Conservation (phyloP, 495 filamentous ascomycete genomes). For the Talaromyces nanjingensis region DNA sequence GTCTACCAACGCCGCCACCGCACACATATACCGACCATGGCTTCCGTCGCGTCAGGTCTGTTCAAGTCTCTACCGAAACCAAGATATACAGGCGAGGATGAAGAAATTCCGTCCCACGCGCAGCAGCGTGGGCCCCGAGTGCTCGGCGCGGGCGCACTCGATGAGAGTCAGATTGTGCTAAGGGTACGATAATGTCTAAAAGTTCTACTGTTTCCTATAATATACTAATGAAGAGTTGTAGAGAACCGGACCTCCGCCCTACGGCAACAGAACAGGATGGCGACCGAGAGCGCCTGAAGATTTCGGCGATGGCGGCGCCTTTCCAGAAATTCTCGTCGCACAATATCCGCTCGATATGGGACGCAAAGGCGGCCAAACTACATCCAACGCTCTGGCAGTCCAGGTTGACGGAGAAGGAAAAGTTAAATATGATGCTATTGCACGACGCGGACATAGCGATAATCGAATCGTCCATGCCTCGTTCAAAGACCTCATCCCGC, state of each 20-base stretch:
- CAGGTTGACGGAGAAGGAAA: constrained; percentile 89
- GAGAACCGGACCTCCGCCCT: constrained; percentile 79
- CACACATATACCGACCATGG: constrained; percentile 37
- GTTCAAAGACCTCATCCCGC: constrained; percentile 94
- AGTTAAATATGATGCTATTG: constrained; percentile 95
- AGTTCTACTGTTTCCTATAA: background rate
- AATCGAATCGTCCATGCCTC: constrained; percentile 83
- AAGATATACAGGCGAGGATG: constrained; percentile 78
- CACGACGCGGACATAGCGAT: constrained; percentile 77
- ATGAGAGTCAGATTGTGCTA: constrained; percentile 81
- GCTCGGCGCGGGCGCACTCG: constrained; percentile 66
- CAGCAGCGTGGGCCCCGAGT: constrained; percentile 74
- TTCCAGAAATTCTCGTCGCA: constrained; percentile 87
- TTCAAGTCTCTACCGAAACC: constrained; percentile 82
- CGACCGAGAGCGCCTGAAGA: constrained; percentile 80
- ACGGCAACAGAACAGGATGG: constrained; percentile 80
- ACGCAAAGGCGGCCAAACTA: constrained; percentile 58
- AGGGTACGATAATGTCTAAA: constrained; percentile 46
- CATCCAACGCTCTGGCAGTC: constrained; percentile 81
- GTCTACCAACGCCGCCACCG: background rate
- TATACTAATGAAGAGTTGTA: constrained; percentile 23
- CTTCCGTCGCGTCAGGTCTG: constrained; percentile 68
- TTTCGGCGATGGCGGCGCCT: constrained; percentile 93
- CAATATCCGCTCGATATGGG: constrained; percentile 97
- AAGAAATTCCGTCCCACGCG: constrained; percentile 65